These are phyloP conservation scores for Saccharomyces hybrid DNA, from an alignment of 1,139 yeast genomes.

Conservation along the genomic window DNA sequence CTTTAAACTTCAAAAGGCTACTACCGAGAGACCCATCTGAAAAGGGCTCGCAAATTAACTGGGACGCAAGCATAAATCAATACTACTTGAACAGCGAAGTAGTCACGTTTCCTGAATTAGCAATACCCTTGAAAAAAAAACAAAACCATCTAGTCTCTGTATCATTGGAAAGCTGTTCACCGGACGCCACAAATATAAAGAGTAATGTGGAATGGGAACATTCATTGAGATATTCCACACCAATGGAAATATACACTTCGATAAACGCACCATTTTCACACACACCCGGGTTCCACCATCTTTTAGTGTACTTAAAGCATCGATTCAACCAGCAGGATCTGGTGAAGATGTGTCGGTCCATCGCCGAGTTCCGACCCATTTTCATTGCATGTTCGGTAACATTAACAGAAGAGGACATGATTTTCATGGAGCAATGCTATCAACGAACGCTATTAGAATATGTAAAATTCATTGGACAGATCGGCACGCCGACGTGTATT, in stretches of 20 bases:
- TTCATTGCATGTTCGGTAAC: conserved; percentile 90
- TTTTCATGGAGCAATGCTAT: conserved; percentile 93
- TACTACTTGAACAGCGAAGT: conserved; percentile 22
- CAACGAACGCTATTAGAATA: conserved; percentile 86
- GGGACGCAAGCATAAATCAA: conserved; percentile 21
- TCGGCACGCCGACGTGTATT: conserved; percentile 90
- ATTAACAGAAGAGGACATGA: conserved; percentile 79
- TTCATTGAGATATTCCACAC: conserved; percentile 46
- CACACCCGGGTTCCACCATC: conserved; percentile 82
- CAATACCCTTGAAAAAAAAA: not conserved
- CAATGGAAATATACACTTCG: conserved; percentile 72
- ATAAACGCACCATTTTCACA: conserved; percentile 75
- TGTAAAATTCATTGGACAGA: conserved; percentile 70
- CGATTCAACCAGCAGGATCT: conserved; percentile 66
- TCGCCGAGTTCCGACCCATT: conserved; percentile 85
- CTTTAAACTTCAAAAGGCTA: conserved; percentile 20
- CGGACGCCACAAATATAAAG: conserved; percentile 13
- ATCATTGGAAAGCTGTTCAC: conserved; percentile 23
- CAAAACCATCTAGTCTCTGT: conserved; percentile 17
- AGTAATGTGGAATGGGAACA: conserved; percentile 31
- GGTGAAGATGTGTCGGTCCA: conserved; percentile 76
- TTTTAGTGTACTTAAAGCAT: conserved; percentile 63
- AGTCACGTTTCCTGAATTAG: conserved; percentile 24
- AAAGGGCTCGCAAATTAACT: conserved; percentile 8
- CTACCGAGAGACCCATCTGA: conserved; percentile 13